Base-by-base conservation (phyloP, 345 rosid species). In the Turritis glabra region DNA sequence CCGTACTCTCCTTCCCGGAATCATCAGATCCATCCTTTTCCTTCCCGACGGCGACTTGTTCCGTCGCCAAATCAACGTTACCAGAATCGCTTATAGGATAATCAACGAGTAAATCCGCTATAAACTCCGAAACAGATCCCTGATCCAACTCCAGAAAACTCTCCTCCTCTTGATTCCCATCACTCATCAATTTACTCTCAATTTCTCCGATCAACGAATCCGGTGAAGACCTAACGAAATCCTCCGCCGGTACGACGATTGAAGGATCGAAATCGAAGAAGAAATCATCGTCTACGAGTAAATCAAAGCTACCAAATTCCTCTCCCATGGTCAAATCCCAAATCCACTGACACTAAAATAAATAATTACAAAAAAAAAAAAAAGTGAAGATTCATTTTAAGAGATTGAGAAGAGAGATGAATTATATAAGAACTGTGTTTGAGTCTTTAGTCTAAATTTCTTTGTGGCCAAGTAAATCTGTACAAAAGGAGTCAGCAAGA, bases 101-200 rank as follows among this genome's bases (percentile, higher is more conserved):
- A 61, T 84, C 88, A 3, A 75, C 84, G 7, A 86, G 62, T 18
- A 88, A 5, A 38, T 82, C 89, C 0, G 85, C 81, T 35, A 84
- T 60, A 54, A 86, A 85, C 38, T 79, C 73, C 3, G 78, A 61
- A 33, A 67, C 26, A 15, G 69, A 37, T 37, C 77, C 77, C 37
- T 56, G 52, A 53, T 62, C 57, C 29, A 80, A 37, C 26, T 64
- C 83, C 14, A 5, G 17, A 37, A 38, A 7, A 46, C 3, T 56
- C 59, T 21, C 30, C 10, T 47, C 72, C n/a, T 43, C 67, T 0
- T 19, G 77, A 33, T 47, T 60, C 19, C 77, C 80, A 23, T 88
- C 90, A 2, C 71, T 61, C 89, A 90, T 88, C 74, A 90, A 40
- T 13, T 74, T 25, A 56, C 22, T 74, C 81, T 88, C 90, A 23